phyloP scores from a whole-genome alignment of 1,284 basidiomycete genomes.

The Sanghuangporus baumii region DNA sequence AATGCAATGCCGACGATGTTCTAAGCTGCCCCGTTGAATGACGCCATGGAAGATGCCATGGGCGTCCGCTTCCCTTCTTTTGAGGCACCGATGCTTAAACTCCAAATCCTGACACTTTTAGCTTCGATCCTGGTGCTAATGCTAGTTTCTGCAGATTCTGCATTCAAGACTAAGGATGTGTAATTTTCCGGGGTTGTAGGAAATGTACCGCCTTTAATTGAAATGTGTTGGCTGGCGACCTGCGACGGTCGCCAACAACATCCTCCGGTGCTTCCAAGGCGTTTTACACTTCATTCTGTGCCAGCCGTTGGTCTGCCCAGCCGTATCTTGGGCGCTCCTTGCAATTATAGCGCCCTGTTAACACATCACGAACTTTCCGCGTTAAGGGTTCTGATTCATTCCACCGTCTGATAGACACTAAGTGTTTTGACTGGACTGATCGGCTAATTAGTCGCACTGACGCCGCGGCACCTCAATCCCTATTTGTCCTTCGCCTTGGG shows the following conservation, averaged over 20 bases:
- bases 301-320: neutral
- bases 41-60: neutral
- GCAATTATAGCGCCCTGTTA: neutral
- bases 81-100: neutral
- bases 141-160: constrained; percentile 11
- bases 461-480: neutral
- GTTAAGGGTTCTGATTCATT: neutral
- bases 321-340: neutral
- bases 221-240: neutral
- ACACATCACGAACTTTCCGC: neutral
- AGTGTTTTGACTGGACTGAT: neutral
- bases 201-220: neutral
- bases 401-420: neutral
- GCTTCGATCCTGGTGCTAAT: neutral
- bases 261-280: neutral
- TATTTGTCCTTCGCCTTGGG: neutral
- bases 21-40: neutral
- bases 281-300: neutral
- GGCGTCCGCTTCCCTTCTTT: neutral
- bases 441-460: neutral
- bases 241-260: neutral
- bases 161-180: constrained; percentile 8
- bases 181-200: neutral
- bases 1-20: neutral
- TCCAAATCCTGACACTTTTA: neutral